Evolutionary conservation across 1,284 basidiomycete species (phyloP), one percentile per base, ranked within the genome.

Genomic region (Melanopsichium pennsylvanicum): DNA sequence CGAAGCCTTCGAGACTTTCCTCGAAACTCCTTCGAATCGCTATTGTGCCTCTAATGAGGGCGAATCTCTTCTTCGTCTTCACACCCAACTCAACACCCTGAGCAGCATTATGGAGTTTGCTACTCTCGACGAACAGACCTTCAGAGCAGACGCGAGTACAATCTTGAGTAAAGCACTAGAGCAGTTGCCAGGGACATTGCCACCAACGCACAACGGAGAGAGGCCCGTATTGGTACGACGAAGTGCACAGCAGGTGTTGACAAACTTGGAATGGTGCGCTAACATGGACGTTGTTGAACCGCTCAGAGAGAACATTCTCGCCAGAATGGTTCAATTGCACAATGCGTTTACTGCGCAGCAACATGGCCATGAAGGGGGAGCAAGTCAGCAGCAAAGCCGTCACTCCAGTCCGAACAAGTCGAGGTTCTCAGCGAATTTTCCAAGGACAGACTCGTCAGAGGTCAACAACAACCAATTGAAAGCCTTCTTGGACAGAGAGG

Each of bases 61-160:
- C 19, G 73, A 77, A 39, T 55, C 70, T n/a, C 51, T 77, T 10
- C 72, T 77, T 12, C 64, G 74, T 11, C 66, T 77, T 8, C 70
- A 75, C 36, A 75, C 75, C 3, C 75, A 75, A 38, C 69, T 77
- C 41, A 50, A 63, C 31, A 75, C 75, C 10, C 51, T 77, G 1
- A 59, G 62, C 11, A 69, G 62, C 29, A 63, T 76, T 37, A 61
- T 57, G 47, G 66, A 69, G 26, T 62, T 69, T 15, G 55, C 56
- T 4, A 54, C 51, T 10, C 60, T 72, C 38, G 70, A 75, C 43
- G 67, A 56, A 19, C 60, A 70, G 44, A 63, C 70, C 16, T 72
- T 72, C 56, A 56, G 68, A 4, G 66, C 69, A 5, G 73, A 75
- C 18, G 73, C 73, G 16, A 63, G 58, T 36, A 61, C 56, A 15